phyloP scores from a whole-genome alignment of 2,329 filamentous ascomycete species.

The Allantophomopsis lycopodina region DNA sequence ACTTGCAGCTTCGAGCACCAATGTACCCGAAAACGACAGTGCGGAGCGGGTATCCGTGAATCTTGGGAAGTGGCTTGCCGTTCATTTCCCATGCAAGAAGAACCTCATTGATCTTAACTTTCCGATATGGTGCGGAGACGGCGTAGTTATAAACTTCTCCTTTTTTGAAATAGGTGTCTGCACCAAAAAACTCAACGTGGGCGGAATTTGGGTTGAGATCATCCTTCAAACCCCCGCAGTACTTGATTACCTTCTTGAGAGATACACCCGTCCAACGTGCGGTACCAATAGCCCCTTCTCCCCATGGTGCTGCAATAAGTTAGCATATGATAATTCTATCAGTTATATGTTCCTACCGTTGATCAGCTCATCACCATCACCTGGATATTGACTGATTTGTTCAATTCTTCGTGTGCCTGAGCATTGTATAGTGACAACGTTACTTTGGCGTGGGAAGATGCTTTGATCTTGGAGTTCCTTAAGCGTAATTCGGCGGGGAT shows the following conservation, averaged over 20 bases:
- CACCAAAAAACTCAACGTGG: slow-evolving; percentile 56
- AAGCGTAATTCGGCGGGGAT: slow-evolving; percentile 8
- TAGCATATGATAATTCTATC: neutral
- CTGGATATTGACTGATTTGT: slow-evolving; percentile 50
- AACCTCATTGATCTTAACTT: slow-evolving; percentile 53
- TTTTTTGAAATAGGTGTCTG: slow-evolving; percentile 62
- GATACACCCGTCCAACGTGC: slow-evolving; percentile 49
- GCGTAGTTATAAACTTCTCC: slow-evolving; percentile 51
- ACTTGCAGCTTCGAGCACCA: slow-evolving; percentile 55
- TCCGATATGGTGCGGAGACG: slow-evolving; percentile 52
- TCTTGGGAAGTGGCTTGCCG: slow-evolving; percentile 42
- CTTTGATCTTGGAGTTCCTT: slow-evolving; percentile 9
- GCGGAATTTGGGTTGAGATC: slow-evolving; percentile 28
- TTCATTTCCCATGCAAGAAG: slow-evolving; percentile 58
- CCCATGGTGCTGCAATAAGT: slow-evolving; percentile 32
- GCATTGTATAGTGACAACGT: slow-evolving; percentile 50
- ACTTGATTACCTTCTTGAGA: slow-evolving; percentile 56
- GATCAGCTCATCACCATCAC: slow-evolving; percentile 49
- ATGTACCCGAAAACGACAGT: slow-evolving; percentile 51
- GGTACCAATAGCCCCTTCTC: slow-evolving; percentile 54
- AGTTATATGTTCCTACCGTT: slow-evolving; percentile 17
- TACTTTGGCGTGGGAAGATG: slow-evolving; percentile 17
- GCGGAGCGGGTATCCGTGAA: slow-evolving; percentile 53
- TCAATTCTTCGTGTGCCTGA: slow-evolving; percentile 56
- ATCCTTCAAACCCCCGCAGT: slow-evolving; percentile 45